Base-by-base conservation (phyloP, 768 basidiomycete genomes). In the Imleria badia region DNA sequence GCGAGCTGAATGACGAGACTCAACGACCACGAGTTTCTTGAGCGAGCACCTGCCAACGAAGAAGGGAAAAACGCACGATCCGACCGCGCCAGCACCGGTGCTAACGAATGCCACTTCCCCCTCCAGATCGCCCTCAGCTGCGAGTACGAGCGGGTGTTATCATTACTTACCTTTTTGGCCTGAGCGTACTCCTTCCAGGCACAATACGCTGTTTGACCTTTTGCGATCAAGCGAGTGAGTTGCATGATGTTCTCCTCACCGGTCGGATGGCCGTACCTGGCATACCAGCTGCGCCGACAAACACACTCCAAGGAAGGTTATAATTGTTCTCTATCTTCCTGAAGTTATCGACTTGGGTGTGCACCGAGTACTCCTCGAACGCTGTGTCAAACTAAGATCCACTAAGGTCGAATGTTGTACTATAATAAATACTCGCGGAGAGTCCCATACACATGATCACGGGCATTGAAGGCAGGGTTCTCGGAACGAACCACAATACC, bases 1-100 rank as follows among this genome's bases (percentile, higher is more conserved):
- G 80, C 80, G 13, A 81, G 60, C 54, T 82, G 80, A 47, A 81
- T 71, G 31, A 81, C 78, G 10, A 80, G 51, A 1, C 78, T 80
- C 22, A 10, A 31, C 36, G 10, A 22, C 17, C 36, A 17, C 17
- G 41, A 44, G 5, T 54, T 40, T 39, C 44, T 61, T 54, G 10
- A 38, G 30, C 1, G 64, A 54, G 11, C 55, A 40, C 12, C 44
- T 44, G 39, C 10, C 7, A 15, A 5, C 3, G 45, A 3, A 40
- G 6, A 14, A 33, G 2, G 13, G 36, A 26, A 22, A 9, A 5
- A 73, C 82, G 45, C 59, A 84, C 81, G 81, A 80, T 55, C 86
- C 87, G 33, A 89, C 86, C 13, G 83, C 72, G 5, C 73, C 73
- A 56, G 56, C 36, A 56, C 73, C 81, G 7, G 76, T 62, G 8